phyloP scores from a whole-genome alignment of 768 basidiomycete species.

The Leccinellum albellum region DNA sequence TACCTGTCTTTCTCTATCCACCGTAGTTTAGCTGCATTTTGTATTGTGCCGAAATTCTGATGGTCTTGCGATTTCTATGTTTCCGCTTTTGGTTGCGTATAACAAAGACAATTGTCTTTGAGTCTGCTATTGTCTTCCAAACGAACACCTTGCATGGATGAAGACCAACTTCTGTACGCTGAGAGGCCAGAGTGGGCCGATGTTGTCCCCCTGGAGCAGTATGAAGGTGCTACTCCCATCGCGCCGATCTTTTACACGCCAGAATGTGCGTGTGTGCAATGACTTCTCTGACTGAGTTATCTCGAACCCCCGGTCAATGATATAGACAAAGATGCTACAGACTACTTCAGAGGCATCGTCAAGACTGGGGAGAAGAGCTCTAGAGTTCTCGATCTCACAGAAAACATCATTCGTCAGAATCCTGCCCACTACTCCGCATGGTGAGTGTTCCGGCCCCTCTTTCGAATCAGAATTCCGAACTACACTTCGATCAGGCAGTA shows the following conservation, averaged over 20 bases:
- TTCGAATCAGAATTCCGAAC: background rate
- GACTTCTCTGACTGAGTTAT: background rate
- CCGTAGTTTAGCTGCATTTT: conserved; percentile 20
- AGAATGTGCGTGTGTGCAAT: conserved; percentile 62
- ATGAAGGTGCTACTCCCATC: conserved; percentile 72
- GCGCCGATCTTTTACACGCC: conserved; percentile 89
- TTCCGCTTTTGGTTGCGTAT: background rate
- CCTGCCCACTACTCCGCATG: conserved; percentile 98
- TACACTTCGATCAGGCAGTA: conserved; percentile 69
- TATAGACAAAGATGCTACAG: conserved; percentile 87
- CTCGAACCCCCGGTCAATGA: conserved; percentile 6
- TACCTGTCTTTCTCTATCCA: conserved; percentile 16
- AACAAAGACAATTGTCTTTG: background rate
- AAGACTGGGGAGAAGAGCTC: conserved; percentile 72
- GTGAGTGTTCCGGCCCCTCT: conserved; percentile 40
- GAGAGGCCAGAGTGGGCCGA: conserved; percentile 77
- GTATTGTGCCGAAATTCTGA: conserved; percentile 18
- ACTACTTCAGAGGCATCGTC: conserved; percentile 86
- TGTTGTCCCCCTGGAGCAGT: conserved; percentile 74
- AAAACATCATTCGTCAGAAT: conserved; percentile 84
- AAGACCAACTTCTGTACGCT: conserved; percentile 42
- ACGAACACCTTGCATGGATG: conserved; percentile 8
- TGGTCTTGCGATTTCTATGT: conserved; percentile 1
- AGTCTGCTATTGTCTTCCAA: background rate
- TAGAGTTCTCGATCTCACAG: conserved; percentile 83